These are phyloP conservation scores for Symbiotaphrina buchneri DNA, from an alignment of 495 filamentous ascomycete species.

Conservation along the genomic window DNA sequence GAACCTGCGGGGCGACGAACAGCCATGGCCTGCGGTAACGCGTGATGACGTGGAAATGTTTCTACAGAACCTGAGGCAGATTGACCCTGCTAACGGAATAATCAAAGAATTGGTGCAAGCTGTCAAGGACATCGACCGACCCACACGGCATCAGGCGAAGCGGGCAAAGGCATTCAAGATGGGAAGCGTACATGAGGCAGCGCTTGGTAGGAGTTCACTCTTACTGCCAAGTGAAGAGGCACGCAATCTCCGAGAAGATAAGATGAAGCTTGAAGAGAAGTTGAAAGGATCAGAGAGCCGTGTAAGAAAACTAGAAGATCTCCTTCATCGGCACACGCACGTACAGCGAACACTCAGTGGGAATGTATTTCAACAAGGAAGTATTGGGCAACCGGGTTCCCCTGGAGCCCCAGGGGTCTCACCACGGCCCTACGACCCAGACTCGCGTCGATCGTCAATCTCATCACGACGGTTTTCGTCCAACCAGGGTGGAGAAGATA, in stretches of 20 bases:
- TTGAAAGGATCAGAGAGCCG: conserved; percentile 78
- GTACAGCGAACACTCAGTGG: conserved; percentile 43
- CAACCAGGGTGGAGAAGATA: conserved; percentile 41
- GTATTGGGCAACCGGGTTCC: conserved; percentile 15
- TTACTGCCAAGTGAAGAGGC: conserved; percentile 60
- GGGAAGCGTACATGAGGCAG: conserved; percentile 77
- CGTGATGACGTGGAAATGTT: conserved; percentile 33
- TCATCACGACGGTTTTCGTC: conserved; percentile 45
- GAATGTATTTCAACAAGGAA: conserved; percentile 28
- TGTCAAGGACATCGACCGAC: conserved; percentile 38
- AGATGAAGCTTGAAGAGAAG: conserved; percentile 55
- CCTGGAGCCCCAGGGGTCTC: no score
- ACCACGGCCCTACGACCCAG: conserved; percentile 20
- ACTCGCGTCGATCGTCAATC: conserved; percentile 37
- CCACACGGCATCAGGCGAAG: conserved; percentile 54
- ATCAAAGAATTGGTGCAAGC: conserved; percentile 35
- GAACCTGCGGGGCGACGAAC: conserved; percentile 59
- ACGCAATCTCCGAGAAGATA: conserved; percentile 48
- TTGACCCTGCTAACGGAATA: conserved; percentile 43
- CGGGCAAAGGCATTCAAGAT: conserved; percentile 85
- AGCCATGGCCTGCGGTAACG: conserved; percentile 45
- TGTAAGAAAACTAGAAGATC: conserved; percentile 75
- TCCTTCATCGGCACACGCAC: conserved; percentile 72
- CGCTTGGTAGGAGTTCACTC: conserved; percentile 55
- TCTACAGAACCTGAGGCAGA: conserved; percentile 22